Percentiles rank a stretch among this genome's conserved stretches.
Conservation (phyloP, 2,329 filamentous ascomycete species). For the Diaporthe amygdali region DNA sequence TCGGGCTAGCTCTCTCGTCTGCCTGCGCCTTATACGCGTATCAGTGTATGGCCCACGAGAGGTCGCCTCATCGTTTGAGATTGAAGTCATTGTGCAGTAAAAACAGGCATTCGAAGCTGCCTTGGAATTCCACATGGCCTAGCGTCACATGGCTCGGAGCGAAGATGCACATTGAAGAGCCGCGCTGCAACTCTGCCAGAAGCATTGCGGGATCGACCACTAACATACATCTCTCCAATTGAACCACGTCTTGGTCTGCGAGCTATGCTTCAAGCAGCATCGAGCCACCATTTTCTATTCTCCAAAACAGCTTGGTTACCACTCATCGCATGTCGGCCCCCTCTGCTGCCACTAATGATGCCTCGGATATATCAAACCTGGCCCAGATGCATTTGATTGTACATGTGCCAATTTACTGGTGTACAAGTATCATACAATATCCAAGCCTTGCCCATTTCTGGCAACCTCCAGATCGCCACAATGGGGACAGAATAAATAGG, state of each 20-base stretch:
- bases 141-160: neutral
- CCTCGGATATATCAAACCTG: neutral
- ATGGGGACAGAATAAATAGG: neutral
- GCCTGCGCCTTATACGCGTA: neutral
- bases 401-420: neutral
- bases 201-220: conserved; percentile 14
- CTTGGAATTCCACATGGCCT: neutral
- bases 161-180: conserved; percentile 2
- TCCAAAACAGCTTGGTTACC: neutral
- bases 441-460: neutral
- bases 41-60: too few relatives aligned
- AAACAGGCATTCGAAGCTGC: neutral
- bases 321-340: neutral
- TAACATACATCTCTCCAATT: conserved; percentile 3
- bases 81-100: neutral
- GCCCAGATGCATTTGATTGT: neutral
- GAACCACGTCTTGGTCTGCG: neutral
- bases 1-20: neutral
- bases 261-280: conserved; percentile 19
- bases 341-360: neutral
- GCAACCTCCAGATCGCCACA: neutral
- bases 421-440: conserved; percentile 1
- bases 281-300: neutral
- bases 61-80: neutral
- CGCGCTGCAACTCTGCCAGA: conserved; percentile 6